These are phyloP conservation scores for Ottelia alismoides DNA, from an alignment of 106 monocot species.

Conservation along the genomic window DNA sequence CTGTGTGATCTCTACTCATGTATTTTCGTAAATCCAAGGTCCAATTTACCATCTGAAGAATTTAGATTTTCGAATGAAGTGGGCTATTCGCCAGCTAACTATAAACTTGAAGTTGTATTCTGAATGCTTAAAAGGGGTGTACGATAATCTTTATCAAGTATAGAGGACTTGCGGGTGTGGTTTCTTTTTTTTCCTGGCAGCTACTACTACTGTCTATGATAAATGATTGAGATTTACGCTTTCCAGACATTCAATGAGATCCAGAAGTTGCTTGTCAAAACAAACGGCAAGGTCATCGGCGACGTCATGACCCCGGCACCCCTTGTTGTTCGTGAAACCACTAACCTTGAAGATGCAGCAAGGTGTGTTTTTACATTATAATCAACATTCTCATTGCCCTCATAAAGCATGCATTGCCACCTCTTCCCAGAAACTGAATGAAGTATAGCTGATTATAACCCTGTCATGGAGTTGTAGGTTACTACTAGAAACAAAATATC, in stretches of 20 bases:
- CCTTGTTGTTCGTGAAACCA: slow-evolving; percentile 18
- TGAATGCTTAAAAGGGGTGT: too few relatives aligned
- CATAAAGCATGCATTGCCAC: too few relatives aligned
- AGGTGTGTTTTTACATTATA: slow-evolving; percentile 3
- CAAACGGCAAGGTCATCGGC: slow-evolving; percentile 19
- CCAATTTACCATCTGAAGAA: not conserved
- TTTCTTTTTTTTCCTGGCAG: too few relatives aligned
- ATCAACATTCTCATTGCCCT: not conserved
- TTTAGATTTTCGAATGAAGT: too few relatives aligned
- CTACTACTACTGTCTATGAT: too few relatives aligned
- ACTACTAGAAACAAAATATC: slow-evolving; percentile 20
- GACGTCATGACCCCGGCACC: slow-evolving; percentile 24
- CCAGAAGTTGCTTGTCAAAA: slow-evolving; percentile 17
- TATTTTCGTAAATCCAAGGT: not conserved
- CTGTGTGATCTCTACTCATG: not conserved
- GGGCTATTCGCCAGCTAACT: too few relatives aligned
- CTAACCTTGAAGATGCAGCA: slow-evolving; percentile 29
- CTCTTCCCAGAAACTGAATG: not conserved
- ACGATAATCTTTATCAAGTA: too few relatives aligned
- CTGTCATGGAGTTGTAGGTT: slow-evolving; percentile 2
- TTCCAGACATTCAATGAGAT: slow-evolving; percentile 27
- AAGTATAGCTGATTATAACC: not conserved
- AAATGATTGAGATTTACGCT: too few relatives aligned
- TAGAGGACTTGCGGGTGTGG: too few relatives aligned
- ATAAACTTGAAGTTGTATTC: too few relatives aligned